Evolutionary conservation across 495 filamentous ascomycete genomes (phyloP), one percentile per base, ranked within the genome.

Genomic region (Aspergillus wentii): DNA sequence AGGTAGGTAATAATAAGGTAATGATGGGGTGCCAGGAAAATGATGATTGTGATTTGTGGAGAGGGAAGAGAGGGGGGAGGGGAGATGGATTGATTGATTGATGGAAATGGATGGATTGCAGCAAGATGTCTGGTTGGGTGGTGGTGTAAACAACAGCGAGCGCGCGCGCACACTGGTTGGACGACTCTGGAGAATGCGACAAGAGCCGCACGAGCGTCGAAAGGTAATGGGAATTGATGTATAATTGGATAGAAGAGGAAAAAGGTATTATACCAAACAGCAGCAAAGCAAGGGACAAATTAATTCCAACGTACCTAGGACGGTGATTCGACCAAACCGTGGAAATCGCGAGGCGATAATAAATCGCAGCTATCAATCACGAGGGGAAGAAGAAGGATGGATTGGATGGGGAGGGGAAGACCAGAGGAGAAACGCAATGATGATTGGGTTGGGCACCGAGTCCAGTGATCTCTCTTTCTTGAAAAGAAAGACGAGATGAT

Each of bases 311-410:
- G 38, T 54, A 54, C 51, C 51, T 54, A 26, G 45, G 39, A 41
- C 42, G 38, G 28, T 52, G 48, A 56, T 56, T 56, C 43, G 52
- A 44, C 40, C 37, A 35, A 48, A 56, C 40, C 43, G 45, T 52
- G 52, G 52, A 46, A 47, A 35, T 38, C 27, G 32, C 35, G 25
- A 44, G 33, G 35, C 21, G 32, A 44, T 25, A 33, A 1, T n/a
- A 36, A 13, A 18, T 11, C 18, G 14, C 6, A 47, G 37, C 43
- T 41, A 50, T 50, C 48, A 52, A 55, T 50, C 46, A 53, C 53
- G 41, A 52, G 36, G 37, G 41, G 33, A 13, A 25, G 34, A 26
- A 23, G 18, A 38, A 38, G 43, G 28, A 33, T 30, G 39, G 46
- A 33, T 41, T 45, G 44, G 42, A 40, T 26, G 52, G 2, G n/a